A percentile compares a stretch with the other conserved stretches of the same genome.
Conservation (phyloP, 139 green algal species). For the Chlamydomonas incerta region DNA sequence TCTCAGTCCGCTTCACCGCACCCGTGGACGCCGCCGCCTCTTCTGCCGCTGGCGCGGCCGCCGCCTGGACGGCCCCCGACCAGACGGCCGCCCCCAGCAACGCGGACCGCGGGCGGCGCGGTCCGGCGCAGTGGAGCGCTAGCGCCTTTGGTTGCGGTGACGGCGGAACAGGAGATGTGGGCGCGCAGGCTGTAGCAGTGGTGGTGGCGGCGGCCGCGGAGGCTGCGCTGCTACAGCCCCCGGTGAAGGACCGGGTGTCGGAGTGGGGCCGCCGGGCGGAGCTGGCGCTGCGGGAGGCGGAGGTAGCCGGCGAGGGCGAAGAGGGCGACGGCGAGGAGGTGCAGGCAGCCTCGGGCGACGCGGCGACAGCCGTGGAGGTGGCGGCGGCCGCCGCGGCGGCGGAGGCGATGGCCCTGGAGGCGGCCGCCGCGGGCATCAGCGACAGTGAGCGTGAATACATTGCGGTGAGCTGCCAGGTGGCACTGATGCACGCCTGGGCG, state of each 20-base stretch:
- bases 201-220: neutral
- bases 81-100: no score
- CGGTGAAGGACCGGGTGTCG: neutral
- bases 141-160: neutral
- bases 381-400: neutral
- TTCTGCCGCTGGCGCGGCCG: no score
- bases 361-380: neutral
- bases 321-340: neutral
- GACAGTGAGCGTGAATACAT: slow-evolving; percentile 10
- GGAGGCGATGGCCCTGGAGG: neutral
- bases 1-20: neutral
- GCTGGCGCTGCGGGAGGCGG: neutral
- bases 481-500: neutral
- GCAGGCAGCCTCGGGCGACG: no score
- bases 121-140: no score
- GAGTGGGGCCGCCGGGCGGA: slow-evolving; percentile 28
- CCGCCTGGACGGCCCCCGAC: no score
- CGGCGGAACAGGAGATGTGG: neutral
- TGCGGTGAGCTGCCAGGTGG: slow-evolving; percentile 5
- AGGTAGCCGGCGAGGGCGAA: neutral
- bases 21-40: no score
- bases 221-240: neutral
- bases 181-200: no score
- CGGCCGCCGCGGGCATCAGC: slow-evolving; percentile 19
- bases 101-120: no score